phyloP scores from a whole-genome alignment of 2,329 filamentous ascomycete species.

The Aureobasidium sp. region DNA sequence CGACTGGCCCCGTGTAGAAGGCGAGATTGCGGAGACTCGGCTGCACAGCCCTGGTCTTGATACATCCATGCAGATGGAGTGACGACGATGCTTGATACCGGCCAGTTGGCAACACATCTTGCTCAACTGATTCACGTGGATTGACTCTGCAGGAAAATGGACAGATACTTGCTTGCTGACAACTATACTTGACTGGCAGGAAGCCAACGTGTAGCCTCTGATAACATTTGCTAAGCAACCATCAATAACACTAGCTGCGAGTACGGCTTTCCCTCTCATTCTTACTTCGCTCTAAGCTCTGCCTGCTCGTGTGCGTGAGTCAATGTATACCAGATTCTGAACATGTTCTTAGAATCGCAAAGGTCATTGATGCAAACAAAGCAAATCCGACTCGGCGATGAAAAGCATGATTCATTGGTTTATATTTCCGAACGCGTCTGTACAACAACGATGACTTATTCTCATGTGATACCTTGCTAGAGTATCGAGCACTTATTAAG shows the following conservation, averaged over 20 bases:
- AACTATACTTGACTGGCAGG: background rate
- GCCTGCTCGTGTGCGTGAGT: background rate
- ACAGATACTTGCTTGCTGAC: background rate
- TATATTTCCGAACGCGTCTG: no score
- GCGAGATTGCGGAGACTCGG: background rate
- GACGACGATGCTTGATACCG: background rate
- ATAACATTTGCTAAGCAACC: background rate
- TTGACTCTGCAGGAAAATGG: background rate
- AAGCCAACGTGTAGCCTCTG: background rate
- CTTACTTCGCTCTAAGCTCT: background rate
- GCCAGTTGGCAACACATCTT: background rate
- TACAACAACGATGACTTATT: no score
- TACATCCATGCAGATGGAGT: background rate
- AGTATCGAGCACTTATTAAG: no score
- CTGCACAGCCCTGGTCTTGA: background rate
- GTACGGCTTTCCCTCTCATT: background rate
- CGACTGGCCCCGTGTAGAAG: constrained; percentile 28
- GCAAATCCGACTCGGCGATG: no score
- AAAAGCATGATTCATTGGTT: no score
- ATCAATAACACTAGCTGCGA: background rate
- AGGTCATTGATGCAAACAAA: no score
- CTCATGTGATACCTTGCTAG: no score
- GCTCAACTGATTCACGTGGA: background rate
- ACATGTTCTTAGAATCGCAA: no score
- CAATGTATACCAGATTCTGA: background rate